These are phyloP conservation scores for Debaryomyces castellii DNA, from an alignment of 805 yeast species.

Conservation along the genomic window DNA sequence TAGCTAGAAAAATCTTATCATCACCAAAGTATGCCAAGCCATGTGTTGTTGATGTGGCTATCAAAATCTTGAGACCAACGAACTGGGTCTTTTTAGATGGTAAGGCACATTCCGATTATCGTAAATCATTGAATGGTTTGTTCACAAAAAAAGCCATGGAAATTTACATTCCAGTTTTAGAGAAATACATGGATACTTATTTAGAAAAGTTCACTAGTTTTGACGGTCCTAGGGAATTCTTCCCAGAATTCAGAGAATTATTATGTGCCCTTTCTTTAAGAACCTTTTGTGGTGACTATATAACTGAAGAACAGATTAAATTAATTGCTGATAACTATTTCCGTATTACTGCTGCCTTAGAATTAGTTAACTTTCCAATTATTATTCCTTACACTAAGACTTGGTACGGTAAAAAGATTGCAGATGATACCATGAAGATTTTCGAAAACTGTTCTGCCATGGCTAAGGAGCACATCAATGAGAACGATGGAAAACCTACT, in stretches of 20 bases:
- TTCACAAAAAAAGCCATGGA: constrained; percentile 84
- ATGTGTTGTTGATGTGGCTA: constrained; percentile 96
- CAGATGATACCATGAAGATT: constrained; percentile 90
- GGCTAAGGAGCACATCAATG: constrained; percentile 76
- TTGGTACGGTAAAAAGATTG: constrained; percentile 94
- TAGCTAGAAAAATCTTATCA: constrained; percentile 82
- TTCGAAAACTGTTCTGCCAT: constrained; percentile 85
- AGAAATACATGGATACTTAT: constrained; percentile 79
- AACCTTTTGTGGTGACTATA: constrained; percentile 94
- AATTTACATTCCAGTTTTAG: constrained; percentile 81
- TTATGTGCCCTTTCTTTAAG: constrained; percentile 91
- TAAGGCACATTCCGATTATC: constrained; percentile 89
- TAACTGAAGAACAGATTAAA: constrained; percentile 87
- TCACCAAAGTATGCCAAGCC: constrained; percentile 91
- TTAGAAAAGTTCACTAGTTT: constrained; percentile 63
- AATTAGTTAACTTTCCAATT: constrained; percentile 96
- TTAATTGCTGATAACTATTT: constrained; percentile 90
- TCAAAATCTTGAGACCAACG: constrained; percentile 87
- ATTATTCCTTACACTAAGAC: constrained; percentile 95
- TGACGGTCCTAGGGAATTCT: constrained; percentile 70
- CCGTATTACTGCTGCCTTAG: constrained; percentile 91
- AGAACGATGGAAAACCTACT: constrained; percentile 70
- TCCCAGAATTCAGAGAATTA: constrained; percentile 93
- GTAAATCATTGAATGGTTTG: constrained; percentile 85
- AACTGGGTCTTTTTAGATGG: constrained; percentile 99